phyloP scores from a whole-genome alignment of 176 grass and related monocot species.

The Musa schizocarpa region DNA sequence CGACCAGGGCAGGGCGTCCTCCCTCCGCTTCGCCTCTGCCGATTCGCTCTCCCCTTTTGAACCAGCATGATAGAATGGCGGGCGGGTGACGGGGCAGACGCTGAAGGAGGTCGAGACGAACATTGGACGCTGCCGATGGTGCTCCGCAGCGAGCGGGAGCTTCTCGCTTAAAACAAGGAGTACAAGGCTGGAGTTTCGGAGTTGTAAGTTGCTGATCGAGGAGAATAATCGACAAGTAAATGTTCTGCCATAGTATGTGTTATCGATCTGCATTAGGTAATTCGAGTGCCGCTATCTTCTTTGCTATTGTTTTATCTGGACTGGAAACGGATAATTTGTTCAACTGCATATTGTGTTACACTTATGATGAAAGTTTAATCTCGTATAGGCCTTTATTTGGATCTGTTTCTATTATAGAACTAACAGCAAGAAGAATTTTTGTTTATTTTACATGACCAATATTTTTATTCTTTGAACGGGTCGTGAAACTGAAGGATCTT shows the following conservation, averaged over 20 bases:
- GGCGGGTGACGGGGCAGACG: conserved; percentile 22
- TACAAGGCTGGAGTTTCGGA: conserved; percentile 60
- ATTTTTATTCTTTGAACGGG: conserved; percentile 5
- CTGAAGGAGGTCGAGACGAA: conserved; percentile 62
- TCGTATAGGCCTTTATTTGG: too few relatives aligned
- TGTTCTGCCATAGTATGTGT: not conserved
- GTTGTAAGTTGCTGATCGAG: conserved; percentile 45
- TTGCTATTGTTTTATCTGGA: too few relatives aligned
- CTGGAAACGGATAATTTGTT: too few relatives aligned
- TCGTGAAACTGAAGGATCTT: conserved; percentile 70
- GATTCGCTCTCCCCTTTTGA: too few relatives aligned
- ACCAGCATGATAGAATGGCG: too few relatives aligned
- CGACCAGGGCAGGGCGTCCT: conserved; percentile 15
- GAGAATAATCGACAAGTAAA: conserved; percentile 50
- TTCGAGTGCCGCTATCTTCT: too few relatives aligned
- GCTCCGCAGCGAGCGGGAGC: conserved; percentile 80
- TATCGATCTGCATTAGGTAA: not conserved
- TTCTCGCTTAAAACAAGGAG: conserved; percentile 66
- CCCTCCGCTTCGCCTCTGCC: conserved; percentile 2
- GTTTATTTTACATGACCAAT: not conserved
- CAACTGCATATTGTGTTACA: not conserved
- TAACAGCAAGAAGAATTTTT: not conserved
- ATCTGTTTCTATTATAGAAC: too few relatives aligned
- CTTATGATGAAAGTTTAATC: too few relatives aligned
- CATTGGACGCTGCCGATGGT: conserved; percentile 78